Conservation (phyloP, 768 basidiomycete species). For the Auriscalpium vulgare region DNA sequence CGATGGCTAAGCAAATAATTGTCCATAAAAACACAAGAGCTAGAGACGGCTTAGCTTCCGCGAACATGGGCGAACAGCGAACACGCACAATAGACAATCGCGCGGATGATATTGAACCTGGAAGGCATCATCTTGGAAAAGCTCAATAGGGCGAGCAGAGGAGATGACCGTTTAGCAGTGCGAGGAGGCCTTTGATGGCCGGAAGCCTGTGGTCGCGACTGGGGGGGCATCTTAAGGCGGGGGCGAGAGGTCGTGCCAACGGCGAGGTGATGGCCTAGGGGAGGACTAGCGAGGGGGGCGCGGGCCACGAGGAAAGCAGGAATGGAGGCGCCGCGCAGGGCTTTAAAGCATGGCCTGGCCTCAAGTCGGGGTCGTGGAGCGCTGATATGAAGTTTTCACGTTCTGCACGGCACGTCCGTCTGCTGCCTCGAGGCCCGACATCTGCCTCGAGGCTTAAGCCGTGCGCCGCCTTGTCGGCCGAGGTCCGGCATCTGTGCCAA, state of each 20-base stretch:
- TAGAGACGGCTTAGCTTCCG: conserved; percentile 22
- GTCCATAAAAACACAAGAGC: conserved; percentile 68
- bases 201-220: conserved; percentile 12
- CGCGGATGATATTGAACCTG: conserved; percentile 62
- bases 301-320: conserved; percentile 13
- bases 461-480: neutral
- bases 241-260: too few relatives aligned
- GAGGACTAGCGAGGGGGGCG: neutral
- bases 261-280: neutral
- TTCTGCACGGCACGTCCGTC: neutral
- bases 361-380: conserved; percentile 1
- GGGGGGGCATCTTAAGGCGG: too few relatives aligned
- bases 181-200: conserved; percentile 6
- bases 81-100: conserved; percentile 56
- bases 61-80: neutral
- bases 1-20: conserved; percentile 71
- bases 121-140: conserved; percentile 48
- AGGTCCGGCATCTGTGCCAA: neutral
- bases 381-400: neutral
- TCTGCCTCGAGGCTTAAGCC: neutral
- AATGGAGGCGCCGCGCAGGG: conserved; percentile 4
- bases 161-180: conserved; percentile 20
- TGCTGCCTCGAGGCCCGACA: neutral
- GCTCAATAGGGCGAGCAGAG: conserved; percentile 5
- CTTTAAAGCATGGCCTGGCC: conserved; percentile 6